These are phyloP conservation scores for Solanum sparsipilum DNA, from an alignment of 257 asterid species.

Conservation along the genomic window DNA sequence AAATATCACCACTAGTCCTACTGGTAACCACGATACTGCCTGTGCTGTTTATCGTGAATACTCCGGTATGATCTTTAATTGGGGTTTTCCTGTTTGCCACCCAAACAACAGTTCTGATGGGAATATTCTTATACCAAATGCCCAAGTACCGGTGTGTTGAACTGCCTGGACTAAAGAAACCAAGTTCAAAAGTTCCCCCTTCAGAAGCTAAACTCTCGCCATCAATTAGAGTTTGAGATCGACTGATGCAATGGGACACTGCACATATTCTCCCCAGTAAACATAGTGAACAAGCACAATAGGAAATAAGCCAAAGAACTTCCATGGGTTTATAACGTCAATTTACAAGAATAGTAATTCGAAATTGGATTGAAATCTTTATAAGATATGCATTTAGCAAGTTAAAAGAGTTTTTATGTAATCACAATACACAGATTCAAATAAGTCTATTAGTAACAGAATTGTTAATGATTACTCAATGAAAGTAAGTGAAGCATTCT, in stretches of 20 bases:
- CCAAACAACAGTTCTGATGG: conserved; percentile 29
- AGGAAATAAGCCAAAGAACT: background rate
- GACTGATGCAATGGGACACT: background rate
- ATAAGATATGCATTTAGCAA: background rate
- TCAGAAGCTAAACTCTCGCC: conserved; percentile 21
- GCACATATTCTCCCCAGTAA: conserved; percentile 3
- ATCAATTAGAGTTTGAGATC: conserved; percentile 21
- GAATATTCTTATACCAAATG: conserved; percentile 37
- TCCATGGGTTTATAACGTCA: background rate
- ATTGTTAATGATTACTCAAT: background rate
- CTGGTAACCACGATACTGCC: conserved; percentile 9
- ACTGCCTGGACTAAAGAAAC: conserved; percentile 27
- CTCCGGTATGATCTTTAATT: conserved; percentile 14
- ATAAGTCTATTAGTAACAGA: background rate
- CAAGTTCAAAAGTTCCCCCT: conserved; percentile 27
- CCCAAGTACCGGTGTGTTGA: conserved; percentile 17
- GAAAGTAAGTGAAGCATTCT: background rate
- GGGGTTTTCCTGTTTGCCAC: conserved; percentile 28
- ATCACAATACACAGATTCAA: background rate
- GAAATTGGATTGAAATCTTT: background rate
- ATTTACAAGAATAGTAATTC: background rate
- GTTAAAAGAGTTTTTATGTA: background rate
- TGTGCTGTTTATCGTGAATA: conserved; percentile 8
- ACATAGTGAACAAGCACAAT: background rate
- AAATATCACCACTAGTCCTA: conserved; percentile 11